These are phyloP conservation scores for Fraxinus sp. DNA, from an alignment of 305 asterid species.

Conservation along the genomic window DNA sequence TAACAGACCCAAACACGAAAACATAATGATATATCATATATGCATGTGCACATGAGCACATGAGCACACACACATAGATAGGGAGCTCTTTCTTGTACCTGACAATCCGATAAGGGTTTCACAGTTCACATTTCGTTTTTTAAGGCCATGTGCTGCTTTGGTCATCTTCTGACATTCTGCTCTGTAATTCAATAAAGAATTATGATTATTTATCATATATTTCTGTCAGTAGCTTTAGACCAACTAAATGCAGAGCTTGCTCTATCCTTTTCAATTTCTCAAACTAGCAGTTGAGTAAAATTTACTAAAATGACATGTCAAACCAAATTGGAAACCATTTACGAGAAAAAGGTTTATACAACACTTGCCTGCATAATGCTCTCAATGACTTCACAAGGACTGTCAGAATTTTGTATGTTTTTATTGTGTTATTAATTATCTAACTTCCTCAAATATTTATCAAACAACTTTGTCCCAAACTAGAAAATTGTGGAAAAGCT, in stretches of 20 bases:
- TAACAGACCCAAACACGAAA: not conserved
- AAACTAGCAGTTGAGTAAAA: not conserved
- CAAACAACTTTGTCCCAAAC: not conserved
- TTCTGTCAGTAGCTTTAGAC: slow-evolving; percentile 12
- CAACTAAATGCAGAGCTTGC: slow-evolving; percentile 9
- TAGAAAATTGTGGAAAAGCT: not conserved
- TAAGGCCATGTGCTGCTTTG: slow-evolving; percentile 78
- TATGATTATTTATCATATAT: slow-evolving; percentile 14
- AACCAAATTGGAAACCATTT: not conserved
- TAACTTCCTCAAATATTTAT: not conserved
- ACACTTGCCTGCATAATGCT: slow-evolving; percentile 3
- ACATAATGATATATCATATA: not conserved
- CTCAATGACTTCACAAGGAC: not conserved
- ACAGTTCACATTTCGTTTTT: slow-evolving; percentile 87
- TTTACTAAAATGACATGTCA: slow-evolving; percentile 16
- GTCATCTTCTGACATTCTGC: slow-evolving; percentile 59
- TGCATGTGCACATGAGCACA: slow-evolving; percentile 15
- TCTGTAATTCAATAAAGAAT: slow-evolving; percentile 58
- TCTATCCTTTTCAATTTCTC: not conserved
- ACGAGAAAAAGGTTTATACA: not conserved
- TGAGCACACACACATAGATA: not conserved
- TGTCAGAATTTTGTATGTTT: not conserved
- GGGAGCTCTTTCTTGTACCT: slow-evolving; percentile 46
- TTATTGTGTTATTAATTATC: not conserved
- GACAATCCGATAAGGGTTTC: slow-evolving; percentile 89